Percentiles rank a stretch among this genome's conserved stretches.
phyloP scores from a whole-genome alignment of 2,329 filamentous ascomycete species.

The Apiospora hydei region DNA sequence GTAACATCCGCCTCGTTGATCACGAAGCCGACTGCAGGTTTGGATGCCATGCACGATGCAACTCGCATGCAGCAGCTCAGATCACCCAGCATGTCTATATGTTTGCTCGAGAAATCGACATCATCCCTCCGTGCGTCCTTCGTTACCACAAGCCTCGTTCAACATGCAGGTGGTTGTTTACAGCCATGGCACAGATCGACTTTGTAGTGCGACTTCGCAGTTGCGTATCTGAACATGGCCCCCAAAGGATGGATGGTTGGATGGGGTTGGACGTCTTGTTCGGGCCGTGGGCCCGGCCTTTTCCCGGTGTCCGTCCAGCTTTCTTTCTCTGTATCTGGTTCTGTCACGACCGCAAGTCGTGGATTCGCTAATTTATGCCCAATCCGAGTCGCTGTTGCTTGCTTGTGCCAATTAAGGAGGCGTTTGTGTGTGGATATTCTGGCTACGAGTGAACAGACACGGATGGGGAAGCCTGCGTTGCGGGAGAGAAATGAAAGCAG shows the following conservation, averaged over 20 bases:
- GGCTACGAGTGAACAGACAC: not conserved
- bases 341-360: not conserved
- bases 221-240: not conserved
- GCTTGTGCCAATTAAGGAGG: not conserved
- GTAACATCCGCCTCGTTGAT: not conserved
- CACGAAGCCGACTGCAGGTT: slow-evolving; percentile 11
- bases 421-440: not conserved
- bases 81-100: not conserved
- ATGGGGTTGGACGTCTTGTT: not conserved
- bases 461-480: not conserved
- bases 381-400: not conserved
- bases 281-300: not conserved
- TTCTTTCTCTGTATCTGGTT: not conserved
- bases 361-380: not conserved
- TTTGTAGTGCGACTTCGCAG: slow-evolving; percentile 2
- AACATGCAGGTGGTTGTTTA: not conserved
- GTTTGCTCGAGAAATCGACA: slow-evolving; percentile 7
- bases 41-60: not conserved
- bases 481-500: not conserved
- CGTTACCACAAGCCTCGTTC: slow-evolving; percentile 2
- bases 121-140: slow-evolving; percentile 4
- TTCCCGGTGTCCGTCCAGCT: not conserved
- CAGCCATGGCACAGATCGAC: not conserved
- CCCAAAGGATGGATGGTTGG: not conserved
- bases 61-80: slow-evolving; percentile 5